These are phyloP conservation scores for Leishmania major DNA, from an alignment of 208 protist genomes.

Conservation along the genomic window DNA sequence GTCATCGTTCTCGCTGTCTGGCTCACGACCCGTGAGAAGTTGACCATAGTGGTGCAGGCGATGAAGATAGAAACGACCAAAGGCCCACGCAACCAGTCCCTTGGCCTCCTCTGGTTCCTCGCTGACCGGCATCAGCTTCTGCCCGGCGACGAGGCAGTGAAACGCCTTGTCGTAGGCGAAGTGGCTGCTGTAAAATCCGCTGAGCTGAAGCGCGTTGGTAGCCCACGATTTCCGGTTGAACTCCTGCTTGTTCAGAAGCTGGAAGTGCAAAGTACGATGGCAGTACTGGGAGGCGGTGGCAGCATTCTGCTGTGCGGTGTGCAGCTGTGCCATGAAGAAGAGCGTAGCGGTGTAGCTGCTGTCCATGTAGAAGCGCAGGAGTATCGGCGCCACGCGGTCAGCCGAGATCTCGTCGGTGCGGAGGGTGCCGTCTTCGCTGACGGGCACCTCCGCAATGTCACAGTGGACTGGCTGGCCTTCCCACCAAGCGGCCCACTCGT, in stretches of 20 bases:
- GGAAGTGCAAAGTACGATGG: constrained; percentile 84
- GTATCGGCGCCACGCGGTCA: constrained; percentile 14
- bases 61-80: constrained; percentile 76
- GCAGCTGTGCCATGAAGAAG: constrained; percentile 90
- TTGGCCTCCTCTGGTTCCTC: constrained; percentile 54
- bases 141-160: constrained; percentile 84
- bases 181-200: constrained; percentile 71
- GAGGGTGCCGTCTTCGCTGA: constrained; percentile 55
- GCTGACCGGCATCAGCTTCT: constrained; percentile 73
- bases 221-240: constrained; percentile 82
- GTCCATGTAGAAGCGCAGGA: constrained; percentile 78
- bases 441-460: constrained; percentile 43
- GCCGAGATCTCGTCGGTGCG: constrained; percentile 18
- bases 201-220: constrained; percentile 84
- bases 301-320: constrained; percentile 49
- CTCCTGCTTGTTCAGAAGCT: constrained; percentile 81
- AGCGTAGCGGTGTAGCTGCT: constrained; percentile 71
- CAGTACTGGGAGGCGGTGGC: constrained; percentile 75
- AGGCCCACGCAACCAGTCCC: constrained; percentile 72
- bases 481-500: constrained; percentile 65
- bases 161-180: constrained; percentile 75
- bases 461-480: constrained; percentile 23
- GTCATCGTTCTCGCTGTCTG: constrained; percentile 6
- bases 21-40: constrained; percentile 10
- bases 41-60: constrained; percentile 71